A percentile compares a stretch with the other conserved stretches of the same genome.
Conservation (phyloP, 108 stramenopile species). For the Schizochytrium sp. region DNA sequence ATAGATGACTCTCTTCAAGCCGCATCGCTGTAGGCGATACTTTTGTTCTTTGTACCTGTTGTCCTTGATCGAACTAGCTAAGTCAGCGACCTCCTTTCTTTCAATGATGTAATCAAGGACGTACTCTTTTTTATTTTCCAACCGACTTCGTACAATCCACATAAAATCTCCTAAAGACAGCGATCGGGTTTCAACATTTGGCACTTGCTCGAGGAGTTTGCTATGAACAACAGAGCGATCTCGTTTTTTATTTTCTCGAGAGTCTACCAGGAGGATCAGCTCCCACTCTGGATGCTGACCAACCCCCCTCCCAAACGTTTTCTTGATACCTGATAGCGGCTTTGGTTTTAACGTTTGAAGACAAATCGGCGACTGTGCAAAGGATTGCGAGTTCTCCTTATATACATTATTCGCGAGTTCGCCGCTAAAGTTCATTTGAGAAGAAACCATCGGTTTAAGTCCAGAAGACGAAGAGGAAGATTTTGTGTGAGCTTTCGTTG, state of each 20-base stretch:
- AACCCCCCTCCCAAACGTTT: no score
- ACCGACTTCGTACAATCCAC: not conserved
- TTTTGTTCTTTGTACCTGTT: slow-evolving; percentile 65
- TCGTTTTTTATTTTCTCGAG: not conserved
- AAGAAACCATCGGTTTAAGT: not conserved
- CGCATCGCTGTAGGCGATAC: slow-evolving; percentile 56
- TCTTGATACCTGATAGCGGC: no score
- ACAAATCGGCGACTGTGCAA: no score
- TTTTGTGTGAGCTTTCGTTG: not conserved
- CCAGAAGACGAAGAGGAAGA: not conserved
- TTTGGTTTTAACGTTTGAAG: no score
- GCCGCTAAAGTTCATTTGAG: no score
- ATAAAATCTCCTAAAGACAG: not conserved
- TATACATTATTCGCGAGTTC: no score
- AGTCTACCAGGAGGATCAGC: slow-evolving; percentile 6
- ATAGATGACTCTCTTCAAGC: slow-evolving; percentile 49
- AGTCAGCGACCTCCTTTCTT: slow-evolving; percentile 54
- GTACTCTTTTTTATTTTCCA: slow-evolving; percentile 9
- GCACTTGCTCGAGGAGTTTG: not conserved
- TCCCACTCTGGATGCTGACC: not conserved
- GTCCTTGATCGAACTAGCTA: slow-evolving; percentile 49
- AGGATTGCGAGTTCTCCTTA: no score
- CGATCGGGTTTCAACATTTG: not conserved
- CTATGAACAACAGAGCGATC: not conserved
- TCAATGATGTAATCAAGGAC: slow-evolving; percentile 61